A percentile compares a stretch with the other conserved stretches of the same genome.
Evolutionary conservation across 331 rosid species (phyloP).

Genomic region (Malus hybrid): DNA sequence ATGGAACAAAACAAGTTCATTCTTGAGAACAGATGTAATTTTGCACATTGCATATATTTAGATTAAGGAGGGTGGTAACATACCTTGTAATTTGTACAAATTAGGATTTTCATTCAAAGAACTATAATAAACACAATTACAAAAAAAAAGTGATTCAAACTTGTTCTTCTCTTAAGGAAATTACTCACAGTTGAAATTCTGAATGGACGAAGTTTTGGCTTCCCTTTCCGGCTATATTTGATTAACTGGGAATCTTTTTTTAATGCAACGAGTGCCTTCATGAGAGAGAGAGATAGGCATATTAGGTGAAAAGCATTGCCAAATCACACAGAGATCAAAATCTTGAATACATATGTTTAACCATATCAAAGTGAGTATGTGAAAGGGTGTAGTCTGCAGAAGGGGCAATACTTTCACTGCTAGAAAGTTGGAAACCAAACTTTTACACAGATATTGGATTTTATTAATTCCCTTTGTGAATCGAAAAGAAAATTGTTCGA

Average conservation of each 20-base stretch:
- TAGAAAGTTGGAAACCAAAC: background rate
- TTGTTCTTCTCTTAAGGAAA: too few relatives aligned
- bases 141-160: too few relatives aligned
- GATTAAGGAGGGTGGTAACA: too few relatives aligned
- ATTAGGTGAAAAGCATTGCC: constrained; percentile 6
- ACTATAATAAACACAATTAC: too few relatives aligned
- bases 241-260: constrained; percentile 74
- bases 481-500: background rate
- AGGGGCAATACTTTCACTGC: background rate
- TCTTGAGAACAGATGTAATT: too few relatives aligned
- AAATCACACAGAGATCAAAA: constrained; percentile 7
- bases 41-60: too few relatives aligned
- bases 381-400: background rate
- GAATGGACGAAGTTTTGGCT: constrained; percentile 73
- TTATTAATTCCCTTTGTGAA: background rate
- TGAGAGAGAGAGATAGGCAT: constrained; percentile 8
- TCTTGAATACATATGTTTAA: background rate
- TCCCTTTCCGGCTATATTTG: constrained; percentile 61
- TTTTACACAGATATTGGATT: background rate
- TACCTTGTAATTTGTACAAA: too few relatives aligned
- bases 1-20: too few relatives aligned
- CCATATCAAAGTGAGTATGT: background rate
- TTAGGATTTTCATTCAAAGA: too few relatives aligned
- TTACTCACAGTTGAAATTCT: constrained; percentile 70
- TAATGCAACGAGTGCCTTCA: constrained; percentile 60